phyloP scores from a whole-genome alignment of 371 early-diverging fungal species.

The Mucor lusitanicus region DNA sequence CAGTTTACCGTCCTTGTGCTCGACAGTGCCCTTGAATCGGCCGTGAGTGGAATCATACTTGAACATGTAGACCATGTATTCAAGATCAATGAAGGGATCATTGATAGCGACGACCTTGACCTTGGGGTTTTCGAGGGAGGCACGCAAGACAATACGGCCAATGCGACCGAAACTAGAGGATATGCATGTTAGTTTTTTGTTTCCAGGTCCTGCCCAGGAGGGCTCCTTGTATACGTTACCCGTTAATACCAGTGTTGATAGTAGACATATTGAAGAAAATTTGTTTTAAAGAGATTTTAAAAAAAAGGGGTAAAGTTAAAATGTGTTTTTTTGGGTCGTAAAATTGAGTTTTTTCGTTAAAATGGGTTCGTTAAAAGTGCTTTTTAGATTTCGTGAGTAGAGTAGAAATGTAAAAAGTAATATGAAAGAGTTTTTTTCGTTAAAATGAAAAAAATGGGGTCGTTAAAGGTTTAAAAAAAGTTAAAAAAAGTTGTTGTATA shows the following conservation, averaged over 20 bases:
- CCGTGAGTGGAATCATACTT: constrained; percentile 99
- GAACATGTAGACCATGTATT: constrained; percentile 97
- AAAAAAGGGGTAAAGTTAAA: not conserved
- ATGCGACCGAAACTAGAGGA: constrained; percentile 90
- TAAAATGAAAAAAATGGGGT: constrained; percentile 11
- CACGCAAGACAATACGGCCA: constrained; percentile 98
- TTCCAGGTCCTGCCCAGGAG: not conserved
- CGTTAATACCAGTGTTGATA: constrained; percentile 45
- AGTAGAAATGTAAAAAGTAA: not conserved
- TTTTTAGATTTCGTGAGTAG: constrained; percentile 7
- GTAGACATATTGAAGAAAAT: constrained; percentile 32
- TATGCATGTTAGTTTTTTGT: not conserved
- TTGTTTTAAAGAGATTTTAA: constrained; percentile 1
- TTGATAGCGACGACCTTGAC: constrained; percentile 96
- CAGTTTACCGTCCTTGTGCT: constrained; percentile 80
- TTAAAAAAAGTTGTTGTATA: constrained; percentile 13
- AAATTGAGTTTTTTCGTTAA: constrained; percentile 1
- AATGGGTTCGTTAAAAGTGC: constrained; percentile 8
- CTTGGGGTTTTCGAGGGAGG: constrained; percentile 74
- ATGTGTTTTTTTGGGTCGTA: constrained; percentile 17
- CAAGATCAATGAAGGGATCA: constrained; percentile 96
- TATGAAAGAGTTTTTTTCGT: constrained; percentile 18
- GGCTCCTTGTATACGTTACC: constrained; percentile 17
- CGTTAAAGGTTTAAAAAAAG: constrained; percentile 13
- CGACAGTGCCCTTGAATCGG: constrained; percentile 80